Evolutionary conservation across 2,329 filamentous ascomycete genomes (phyloP).

Genomic region (Clarireedia paspali): DNA sequence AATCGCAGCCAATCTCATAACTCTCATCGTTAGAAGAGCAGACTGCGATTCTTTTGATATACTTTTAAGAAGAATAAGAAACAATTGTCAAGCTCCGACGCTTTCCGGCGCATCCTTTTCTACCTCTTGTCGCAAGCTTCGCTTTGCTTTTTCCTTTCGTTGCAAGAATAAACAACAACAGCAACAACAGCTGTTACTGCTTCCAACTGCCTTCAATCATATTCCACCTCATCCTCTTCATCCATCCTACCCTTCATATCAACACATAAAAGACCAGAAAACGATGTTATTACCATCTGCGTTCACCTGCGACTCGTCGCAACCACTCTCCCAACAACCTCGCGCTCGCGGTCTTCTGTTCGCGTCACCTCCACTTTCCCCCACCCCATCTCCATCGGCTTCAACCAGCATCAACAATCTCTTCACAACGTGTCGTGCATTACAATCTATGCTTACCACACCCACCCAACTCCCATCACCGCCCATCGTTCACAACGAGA

Average conservation of each 20-base stretch:
- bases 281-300: slow-evolving; percentile 54
- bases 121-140: slow-evolving; percentile 4
- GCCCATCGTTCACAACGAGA: slow-evolving; percentile 35
- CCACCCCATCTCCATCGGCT: slow-evolving; percentile 41
- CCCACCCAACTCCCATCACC: slow-evolving; percentile 45
- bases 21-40: not conserved
- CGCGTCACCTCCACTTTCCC: slow-evolving; percentile 47
- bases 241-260: not conserved
- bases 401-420: slow-evolving; percentile 45
- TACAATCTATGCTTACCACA: slow-evolving; percentile 49
- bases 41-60: slow-evolving; percentile 1
- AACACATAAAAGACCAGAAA: not conserved
- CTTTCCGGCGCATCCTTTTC: slow-evolving; percentile 19
- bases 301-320: slow-evolving; percentile 43
- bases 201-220: not conserved
- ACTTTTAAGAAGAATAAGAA: not conserved
- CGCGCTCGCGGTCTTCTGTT: slow-evolving; percentile 37
- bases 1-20: not conserved
- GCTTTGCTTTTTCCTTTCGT: slow-evolving; percentile 8
- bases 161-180: slow-evolving; percentile 1
- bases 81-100: slow-evolving; percentile 9
- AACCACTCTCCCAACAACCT: slow-evolving; percentile 33
- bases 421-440: slow-evolving; percentile 51
- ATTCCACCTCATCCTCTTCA: not conserved
- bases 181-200: not conserved